These are phyloP conservation scores for Fraxinus quadrangulata DNA, from an alignment of 257 asterid species.

Conservation along the genomic window DNA sequence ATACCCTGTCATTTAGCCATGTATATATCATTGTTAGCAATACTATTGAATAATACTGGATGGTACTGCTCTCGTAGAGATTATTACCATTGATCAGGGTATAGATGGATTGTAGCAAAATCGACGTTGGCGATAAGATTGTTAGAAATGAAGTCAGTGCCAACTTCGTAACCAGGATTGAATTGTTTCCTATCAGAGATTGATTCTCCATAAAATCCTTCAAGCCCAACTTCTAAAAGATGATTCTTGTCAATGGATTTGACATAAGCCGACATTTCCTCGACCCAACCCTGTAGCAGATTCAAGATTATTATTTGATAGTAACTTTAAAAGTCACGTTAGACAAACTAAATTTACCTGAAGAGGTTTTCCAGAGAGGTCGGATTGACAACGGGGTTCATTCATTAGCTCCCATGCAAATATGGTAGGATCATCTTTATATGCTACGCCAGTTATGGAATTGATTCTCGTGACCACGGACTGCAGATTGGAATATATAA, in stretches of 20 bases:
- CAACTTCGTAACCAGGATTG: conserved; percentile 58
- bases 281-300: conserved; percentile 38
- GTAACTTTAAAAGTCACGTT: background rate
- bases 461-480: conserved; percentile 45
- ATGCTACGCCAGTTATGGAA: conserved; percentile 38
- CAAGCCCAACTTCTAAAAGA: conserved; percentile 58
- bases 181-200: conserved; percentile 42
- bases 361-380: conserved; percentile 44
- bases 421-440: conserved; percentile 46
- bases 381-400: conserved; percentile 50
- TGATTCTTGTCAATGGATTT: conserved; percentile 61
- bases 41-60: too few relatives aligned
- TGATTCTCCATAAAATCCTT: conserved; percentile 70
- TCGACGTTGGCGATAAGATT: conserved; percentile 46
- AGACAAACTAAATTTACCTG: conserved; percentile 26
- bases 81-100: conserved; percentile 66
- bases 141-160: conserved; percentile 62
- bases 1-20: conserved; percentile 31
- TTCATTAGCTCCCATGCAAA: conserved; percentile 56
- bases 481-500: conserved; percentile 24
- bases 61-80: background rate
- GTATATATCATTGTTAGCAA: too few relatives aligned
- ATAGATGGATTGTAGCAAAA: conserved; percentile 65
- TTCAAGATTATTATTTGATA: background rate
- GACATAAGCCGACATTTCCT: conserved; percentile 51